Percentiles rank a stretch among this genome's conserved stretches.
Conservation (phyloP, 768 basidiomycete genomes). For the Lactarius trivialis region DNA sequence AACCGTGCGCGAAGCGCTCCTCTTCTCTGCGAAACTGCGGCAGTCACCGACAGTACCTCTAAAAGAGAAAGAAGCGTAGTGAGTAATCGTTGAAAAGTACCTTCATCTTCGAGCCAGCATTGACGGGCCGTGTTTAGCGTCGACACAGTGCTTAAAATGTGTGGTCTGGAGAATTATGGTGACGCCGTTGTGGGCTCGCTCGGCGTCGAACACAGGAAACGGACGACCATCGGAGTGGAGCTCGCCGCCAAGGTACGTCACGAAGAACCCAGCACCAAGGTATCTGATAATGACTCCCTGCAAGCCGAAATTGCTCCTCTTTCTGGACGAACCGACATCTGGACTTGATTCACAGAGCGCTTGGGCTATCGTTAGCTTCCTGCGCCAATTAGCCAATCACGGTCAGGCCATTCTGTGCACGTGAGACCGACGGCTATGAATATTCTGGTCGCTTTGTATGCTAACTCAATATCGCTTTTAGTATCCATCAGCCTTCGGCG, state of each 20-base stretch:
- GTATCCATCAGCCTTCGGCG: constrained; percentile 80
- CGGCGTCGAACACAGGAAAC: constrained; percentile 67
- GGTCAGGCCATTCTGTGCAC: constrained; percentile 90
- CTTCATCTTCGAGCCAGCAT: background rate
- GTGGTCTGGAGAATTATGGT: constrained; percentile 77
- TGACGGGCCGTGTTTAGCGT: constrained; percentile 30
- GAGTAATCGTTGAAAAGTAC: background rate
- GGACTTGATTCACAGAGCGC: constrained; percentile 61
- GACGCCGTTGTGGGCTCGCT: constrained; percentile 76
- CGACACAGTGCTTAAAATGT: constrained; percentile 75
- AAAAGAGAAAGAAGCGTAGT: constrained; percentile 69
- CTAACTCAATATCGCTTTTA: background rate
- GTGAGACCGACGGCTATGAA: background rate
- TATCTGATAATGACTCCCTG: constrained; percentile 29
- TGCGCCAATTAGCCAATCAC: constrained; percentile 74
- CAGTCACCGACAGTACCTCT: constrained; percentile 62
- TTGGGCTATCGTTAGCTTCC: constrained; percentile 76
- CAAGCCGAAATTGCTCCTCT: constrained; percentile 73
- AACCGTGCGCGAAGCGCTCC: constrained; percentile 79
- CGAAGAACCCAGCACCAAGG: background rate
- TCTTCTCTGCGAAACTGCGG: constrained; percentile 79
- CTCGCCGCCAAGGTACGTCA: constrained; percentile 39
- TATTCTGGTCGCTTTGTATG: background rate
- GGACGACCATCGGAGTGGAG: constrained; percentile 88
- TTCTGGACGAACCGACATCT: constrained; percentile 53